Evolutionary conservation across 202 grass and related monocot genomes (phyloP).

Genomic region (Bolboschoenoplectus hybrid): DNA sequence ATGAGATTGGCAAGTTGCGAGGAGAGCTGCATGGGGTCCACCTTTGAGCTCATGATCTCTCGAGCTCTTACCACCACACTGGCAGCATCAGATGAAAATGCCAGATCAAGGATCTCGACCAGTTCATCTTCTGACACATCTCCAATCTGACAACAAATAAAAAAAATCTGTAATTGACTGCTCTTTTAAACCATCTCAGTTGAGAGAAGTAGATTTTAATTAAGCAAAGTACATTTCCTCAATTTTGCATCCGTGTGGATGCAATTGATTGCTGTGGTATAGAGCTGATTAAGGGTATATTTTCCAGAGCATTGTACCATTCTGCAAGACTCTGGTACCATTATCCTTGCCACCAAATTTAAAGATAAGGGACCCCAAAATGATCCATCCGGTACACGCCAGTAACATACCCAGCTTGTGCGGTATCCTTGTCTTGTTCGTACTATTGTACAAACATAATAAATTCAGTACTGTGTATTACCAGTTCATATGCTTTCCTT

Average conservation of each 20-base stretch:
- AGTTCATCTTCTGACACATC: constrained; percentile 87
- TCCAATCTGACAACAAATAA: constrained; percentile 63
- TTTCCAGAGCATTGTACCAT: not conserved
- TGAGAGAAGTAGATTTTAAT: constrained; percentile 21
- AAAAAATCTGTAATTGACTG: not conserved
- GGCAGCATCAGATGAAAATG: constrained; percentile 80
- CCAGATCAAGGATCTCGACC: constrained; percentile 73
- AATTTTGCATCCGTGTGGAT: not conserved
- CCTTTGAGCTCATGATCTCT: constrained; percentile 82
- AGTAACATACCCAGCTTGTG: not conserved
- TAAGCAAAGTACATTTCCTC: not conserved
- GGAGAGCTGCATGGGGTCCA: constrained; percentile 71
- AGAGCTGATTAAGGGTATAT: not conserved
- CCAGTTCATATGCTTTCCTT: constrained; percentile 75
- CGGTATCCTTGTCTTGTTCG: not conserved
- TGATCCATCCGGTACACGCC: not conserved
- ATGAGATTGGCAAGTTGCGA: constrained; percentile 86
- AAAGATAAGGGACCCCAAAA: not conserved
- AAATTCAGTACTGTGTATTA: constrained; percentile 40
- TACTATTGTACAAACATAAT: not conserved
- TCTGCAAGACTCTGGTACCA: not conserved
- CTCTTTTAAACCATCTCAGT: not conserved
- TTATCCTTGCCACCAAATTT: not conserved
- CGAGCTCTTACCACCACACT: constrained; percentile 76
- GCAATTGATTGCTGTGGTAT: not conserved